Base-by-base conservation (phyloP, 345 rosid genomes). In the Draba incana region DNA sequence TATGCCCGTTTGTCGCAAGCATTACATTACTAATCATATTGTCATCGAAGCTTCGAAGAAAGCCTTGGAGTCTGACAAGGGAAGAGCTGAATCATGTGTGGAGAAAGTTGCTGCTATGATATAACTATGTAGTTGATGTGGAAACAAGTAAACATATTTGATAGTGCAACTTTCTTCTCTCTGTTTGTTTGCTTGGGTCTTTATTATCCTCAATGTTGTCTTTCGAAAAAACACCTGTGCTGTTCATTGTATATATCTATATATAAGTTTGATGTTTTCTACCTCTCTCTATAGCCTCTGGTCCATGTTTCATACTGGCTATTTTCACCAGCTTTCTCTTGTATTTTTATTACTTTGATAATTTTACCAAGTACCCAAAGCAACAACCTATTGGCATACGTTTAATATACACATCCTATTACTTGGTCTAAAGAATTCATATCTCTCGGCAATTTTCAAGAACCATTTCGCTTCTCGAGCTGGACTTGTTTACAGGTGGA, bases 1-100 rank as follows among this genome's bases (percentile, higher is more conserved):
- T 78, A 87, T 91, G 97, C 99, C 92, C 0, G 91, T 86, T 16
- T 93, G 98, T 76, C 92, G 96, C 6, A 86, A 81, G 48, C 98
- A 88, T 70, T 88, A 91, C 37, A 75, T 85, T 12, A 70, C 65
- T 44, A 81, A 88, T 4, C 85, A 87, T 52, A 70, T 67, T 9
- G 87, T 74, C 33, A 62, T 66, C 30, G 79, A 77, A 61, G 74
- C 84, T 12, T 75, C 82, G 4, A 81, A 50, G 68, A 70, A 41
- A 41, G 77, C 57, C 5, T 30, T 67, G 58, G 79, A 78, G 56
- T 57, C 82, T 48, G 68, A 41, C 10, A 78, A 77, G 64, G 62
- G 62, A 52, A 75, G 55, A 53, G 28, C 45, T 7, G 79, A 73
- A 52, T 56, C 77, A 27, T 28, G 39, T 30, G 23, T 58, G 56